Conservation (phyloP, 2,329 filamentous ascomycete species). For the Trichothecium sympodiale region DNA sequence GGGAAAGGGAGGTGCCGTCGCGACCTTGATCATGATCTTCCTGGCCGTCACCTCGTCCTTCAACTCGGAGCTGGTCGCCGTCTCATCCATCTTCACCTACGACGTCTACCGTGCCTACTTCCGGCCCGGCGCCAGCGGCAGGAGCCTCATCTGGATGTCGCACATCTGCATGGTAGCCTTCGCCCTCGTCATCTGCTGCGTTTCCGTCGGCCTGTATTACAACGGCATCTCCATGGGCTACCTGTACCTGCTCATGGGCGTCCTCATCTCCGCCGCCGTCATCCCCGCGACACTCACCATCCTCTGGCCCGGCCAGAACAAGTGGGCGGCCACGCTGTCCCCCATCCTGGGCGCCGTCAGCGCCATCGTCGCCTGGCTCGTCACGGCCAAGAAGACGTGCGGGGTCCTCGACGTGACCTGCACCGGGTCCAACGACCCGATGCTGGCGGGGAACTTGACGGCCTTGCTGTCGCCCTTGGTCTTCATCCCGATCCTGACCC, state of each 20-base stretch:
- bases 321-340: constrained; percentile 55
- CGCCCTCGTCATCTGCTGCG: constrained; percentile 66
- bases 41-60: constrained; percentile 83
- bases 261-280: constrained; percentile 78
- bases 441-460: constrained; percentile 77
- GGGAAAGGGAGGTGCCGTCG: constrained; percentile 69
- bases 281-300: constrained; percentile 73
- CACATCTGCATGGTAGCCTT: constrained; percentile 60
- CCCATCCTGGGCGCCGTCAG: constrained; percentile 57
- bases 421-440: constrained; percentile 74
- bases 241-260: constrained; percentile 79
- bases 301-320: constrained; percentile 70
- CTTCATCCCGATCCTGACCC: constrained; percentile 63
- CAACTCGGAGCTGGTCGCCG: constrained; percentile 75
- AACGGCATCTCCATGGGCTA: constrained; percentile 80
- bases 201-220: constrained; percentile 64
- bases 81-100: constrained; percentile 78
- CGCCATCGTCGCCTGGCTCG: constrained; percentile 64
- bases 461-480: constrained; percentile 67
- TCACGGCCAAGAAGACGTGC: constrained; percentile 59
- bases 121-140: constrained; percentile 65
- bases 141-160: constrained; percentile 70
- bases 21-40: constrained; percentile 71
- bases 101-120: constrained; percentile 84
- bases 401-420: constrained; percentile 59